Conservation (phyloP, 2,329 filamentous ascomycete species). For the Chaetoscypha palmicola region DNA sequence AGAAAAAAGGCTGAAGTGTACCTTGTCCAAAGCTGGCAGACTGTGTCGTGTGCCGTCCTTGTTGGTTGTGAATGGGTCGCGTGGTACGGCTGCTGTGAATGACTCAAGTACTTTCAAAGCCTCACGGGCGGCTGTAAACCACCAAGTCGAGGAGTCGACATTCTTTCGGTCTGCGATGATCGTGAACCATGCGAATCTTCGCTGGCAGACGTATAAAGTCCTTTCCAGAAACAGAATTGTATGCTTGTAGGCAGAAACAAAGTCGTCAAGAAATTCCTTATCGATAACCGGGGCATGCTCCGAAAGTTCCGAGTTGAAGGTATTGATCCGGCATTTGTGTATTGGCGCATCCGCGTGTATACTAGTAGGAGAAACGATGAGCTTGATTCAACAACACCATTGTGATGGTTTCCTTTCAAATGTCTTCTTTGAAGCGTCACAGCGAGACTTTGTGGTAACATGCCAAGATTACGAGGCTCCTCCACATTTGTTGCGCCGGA, state of each 20-base stretch:
- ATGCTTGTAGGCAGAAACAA: no score
- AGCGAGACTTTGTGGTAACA: no score
- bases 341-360: no score
- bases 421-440: slow-evolving; percentile 2
- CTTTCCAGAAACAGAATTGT: no score
- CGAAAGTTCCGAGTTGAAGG: background rate
- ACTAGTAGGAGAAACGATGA: background rate
- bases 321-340: no score
- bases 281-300: background rate
- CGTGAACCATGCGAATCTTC: no score
- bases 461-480: no score
- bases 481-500: no score
- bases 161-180: no score
- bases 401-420: background rate
- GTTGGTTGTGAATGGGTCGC: slow-evolving; percentile 6
- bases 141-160: no score
- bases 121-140: background rate
- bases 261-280: no score
- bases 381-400: slow-evolving; percentile 17
- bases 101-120: background rate
- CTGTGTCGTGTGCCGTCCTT: slow-evolving; percentile 23
- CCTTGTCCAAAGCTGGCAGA: slow-evolving; percentile 1
- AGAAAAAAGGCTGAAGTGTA: background rate
- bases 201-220: no score
- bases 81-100: slow-evolving; percentile 1